Evolutionary conservation across 2,329 filamentous ascomycete genomes (phyloP), one percentile per base, ranked within the genome.

Genomic region (Diaporthe citri): DNA sequence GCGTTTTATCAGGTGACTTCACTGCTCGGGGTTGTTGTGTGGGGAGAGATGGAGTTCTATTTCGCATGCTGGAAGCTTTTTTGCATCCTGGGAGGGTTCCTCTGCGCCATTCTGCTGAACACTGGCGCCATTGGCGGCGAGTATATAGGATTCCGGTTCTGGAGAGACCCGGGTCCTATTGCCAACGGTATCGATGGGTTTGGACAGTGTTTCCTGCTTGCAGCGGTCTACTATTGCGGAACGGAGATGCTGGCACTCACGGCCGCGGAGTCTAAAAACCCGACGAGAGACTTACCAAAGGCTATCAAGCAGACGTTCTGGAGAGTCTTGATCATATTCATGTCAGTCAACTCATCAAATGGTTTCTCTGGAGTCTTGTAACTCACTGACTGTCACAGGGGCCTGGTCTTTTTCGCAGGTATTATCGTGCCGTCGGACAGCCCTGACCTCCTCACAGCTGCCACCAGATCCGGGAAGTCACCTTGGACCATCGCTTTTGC

Each of bases 1-100:
- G 81, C 82, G 5, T 78, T 86, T 12, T 88, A 86, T 73, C 82
- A 86, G 71, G 78, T 76, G 4, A 78, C 87, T 9, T 85, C 83
- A 0, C 81, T 86, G 2, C 76, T 82, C 1, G 81, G 80, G 4
- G 76, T 81, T 9, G 80, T 80, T 9, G 76, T 81, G 22, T 82
- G 81, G 56, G 81, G 80, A 2, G 81, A 82, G 74, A 82, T 82
- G 80, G 80, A 82, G 74, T 81, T 81, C 70, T 82, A 78, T 75
- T 78, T 82, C 15, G 80, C 81, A 2, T 78, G 77, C 6, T 82
- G 81, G 80, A 85, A 84, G 73, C 76, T 85, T 0, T 74, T 82
- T 20, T 82, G 79, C 46, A 78, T 84, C 17, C 73, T 83, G 20
- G 80, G 80, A 52, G 79, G 80, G 22, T 83, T 82, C 69, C 72